Conservation (phyloP, 371 early-diverging fungal genomes). For the Parasitella parasitica region DNA sequence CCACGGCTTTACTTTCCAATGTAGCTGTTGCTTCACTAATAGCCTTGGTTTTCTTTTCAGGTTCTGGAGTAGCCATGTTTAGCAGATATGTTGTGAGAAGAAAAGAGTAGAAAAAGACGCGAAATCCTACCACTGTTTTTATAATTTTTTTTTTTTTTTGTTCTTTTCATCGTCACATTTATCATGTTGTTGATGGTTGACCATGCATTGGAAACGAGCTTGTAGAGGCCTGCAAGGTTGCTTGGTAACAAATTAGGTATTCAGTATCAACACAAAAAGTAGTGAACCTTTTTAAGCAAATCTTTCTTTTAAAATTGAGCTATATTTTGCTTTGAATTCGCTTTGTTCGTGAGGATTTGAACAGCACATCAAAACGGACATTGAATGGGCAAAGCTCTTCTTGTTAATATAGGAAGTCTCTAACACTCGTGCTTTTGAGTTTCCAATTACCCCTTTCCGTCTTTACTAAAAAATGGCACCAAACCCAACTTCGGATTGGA, state of each 20-base stretch:
- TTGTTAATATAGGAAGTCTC: too few species aligned
- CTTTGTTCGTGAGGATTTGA: neutral
- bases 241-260: neutral
- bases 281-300: too few species aligned
- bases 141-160: neutral
- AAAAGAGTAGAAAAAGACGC: neutral
- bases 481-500: conserved; percentile 58
- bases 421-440: neutral
- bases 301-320: neutral
- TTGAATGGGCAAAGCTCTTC: neutral
- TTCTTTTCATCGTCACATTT: neutral
- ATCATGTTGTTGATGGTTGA: neutral
- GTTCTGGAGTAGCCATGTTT: conserved; percentile 11
- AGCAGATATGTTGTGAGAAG: neutral
- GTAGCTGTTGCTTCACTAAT: conserved; percentile 6
- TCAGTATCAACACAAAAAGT: too few species aligned
- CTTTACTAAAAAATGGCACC: conserved; percentile 37
- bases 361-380: neutral
- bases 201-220: neutral
- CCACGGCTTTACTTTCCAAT: conserved; percentile 10
- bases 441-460: neutral
- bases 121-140: neutral
- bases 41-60: conserved; percentile 9
- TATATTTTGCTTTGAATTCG: neutral
- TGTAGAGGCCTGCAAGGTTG: neutral